A percentile compares a stretch with the other conserved stretches of the same genome.
Conservation (phyloP, 2,329 filamentous ascomycete genomes). For the Nannizziopsis arthrosporioides region DNA sequence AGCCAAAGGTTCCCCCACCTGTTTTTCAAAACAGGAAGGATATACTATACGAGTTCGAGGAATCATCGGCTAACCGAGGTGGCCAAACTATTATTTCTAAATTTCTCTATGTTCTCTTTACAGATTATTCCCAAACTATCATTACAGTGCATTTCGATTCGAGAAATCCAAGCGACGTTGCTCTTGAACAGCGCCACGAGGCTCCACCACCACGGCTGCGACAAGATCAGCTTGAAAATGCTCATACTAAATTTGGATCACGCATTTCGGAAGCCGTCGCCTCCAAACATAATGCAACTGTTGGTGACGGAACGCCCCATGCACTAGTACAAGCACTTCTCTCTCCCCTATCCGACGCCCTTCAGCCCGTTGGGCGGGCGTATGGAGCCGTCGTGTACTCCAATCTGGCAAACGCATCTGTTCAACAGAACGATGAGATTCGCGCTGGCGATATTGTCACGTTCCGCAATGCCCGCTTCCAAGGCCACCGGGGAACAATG, state of each 20-base stretch:
- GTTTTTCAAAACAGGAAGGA: conserved; percentile 72
- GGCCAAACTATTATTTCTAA: conserved; percentile 63
- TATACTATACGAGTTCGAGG: conserved; percentile 69
- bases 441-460: conserved; percentile 84
- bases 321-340: conserved; percentile 70
- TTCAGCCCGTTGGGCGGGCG: conserved; percentile 71
- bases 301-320: conserved; percentile 74
- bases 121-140: conserved; percentile 92
- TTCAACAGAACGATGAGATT: conserved; percentile 84
- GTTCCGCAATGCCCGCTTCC: conserved; percentile 84
- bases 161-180: conserved; percentile 58
- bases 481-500: conserved; percentile 90
- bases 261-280: conserved; percentile 59
- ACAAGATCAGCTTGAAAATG: conserved; percentile 85
- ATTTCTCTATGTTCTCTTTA: conserved; percentile 76
- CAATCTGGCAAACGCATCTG: conserved; percentile 88
- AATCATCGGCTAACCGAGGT: conserved; percentile 58
- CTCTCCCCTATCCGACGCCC: conserved; percentile 57
- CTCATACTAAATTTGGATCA: conserved; percentile 70
- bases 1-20: conserved; percentile 67
- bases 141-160: conserved; percentile 70
- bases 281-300: conserved; percentile 62
- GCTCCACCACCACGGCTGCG: conserved; percentile 67
- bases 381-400: conserved; percentile 90
- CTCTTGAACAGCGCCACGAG: conserved; percentile 77